These are phyloP conservation scores for Chamaecyparis obtusa DNA, from an alignment of 75 land plant genomes.

Conservation along the genomic window DNA sequence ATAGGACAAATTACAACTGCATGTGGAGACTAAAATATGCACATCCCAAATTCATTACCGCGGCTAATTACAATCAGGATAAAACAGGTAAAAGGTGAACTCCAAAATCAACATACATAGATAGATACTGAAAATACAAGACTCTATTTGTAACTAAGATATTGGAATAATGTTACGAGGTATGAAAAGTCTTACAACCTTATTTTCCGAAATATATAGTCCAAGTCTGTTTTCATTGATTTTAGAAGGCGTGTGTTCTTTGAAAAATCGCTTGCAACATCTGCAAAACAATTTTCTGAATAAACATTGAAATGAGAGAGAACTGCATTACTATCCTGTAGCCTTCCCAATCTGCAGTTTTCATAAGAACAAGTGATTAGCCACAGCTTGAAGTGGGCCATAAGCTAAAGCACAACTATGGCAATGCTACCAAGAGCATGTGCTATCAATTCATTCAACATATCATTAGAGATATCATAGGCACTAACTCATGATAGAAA, in stretches of 20 bases:
- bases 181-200: conserved; percentile 40
- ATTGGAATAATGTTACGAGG: background rate
- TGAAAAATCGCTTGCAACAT: conserved; percentile 67
- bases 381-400: background rate
- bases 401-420: background rate
- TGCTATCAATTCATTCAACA: background rate
- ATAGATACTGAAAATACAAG: background rate
- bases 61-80: too few relatives aligned
- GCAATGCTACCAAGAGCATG: background rate
- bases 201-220: conserved; percentile 78
- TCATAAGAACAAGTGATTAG: background rate
- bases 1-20: background rate
- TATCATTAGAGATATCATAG: background rate
- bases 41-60: background rate
- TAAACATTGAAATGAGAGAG: conserved; percentile 85
- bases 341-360: conserved; percentile 73
- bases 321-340: conserved; percentile 97
- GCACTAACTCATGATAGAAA: background rate
- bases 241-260: conserved; percentile 66
- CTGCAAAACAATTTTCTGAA: conserved; percentile 77
- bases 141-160: background rate
- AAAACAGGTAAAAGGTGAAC: background rate
- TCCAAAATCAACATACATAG: background rate
- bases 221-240: conserved; percentile 89
- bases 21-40: background rate